A percentile compares a stretch with the other conserved stretches of the same genome.
Evolutionary conservation across 768 basidiomycete species (phyloP).

Genomic region (Psilocybe azurescens): DNA sequence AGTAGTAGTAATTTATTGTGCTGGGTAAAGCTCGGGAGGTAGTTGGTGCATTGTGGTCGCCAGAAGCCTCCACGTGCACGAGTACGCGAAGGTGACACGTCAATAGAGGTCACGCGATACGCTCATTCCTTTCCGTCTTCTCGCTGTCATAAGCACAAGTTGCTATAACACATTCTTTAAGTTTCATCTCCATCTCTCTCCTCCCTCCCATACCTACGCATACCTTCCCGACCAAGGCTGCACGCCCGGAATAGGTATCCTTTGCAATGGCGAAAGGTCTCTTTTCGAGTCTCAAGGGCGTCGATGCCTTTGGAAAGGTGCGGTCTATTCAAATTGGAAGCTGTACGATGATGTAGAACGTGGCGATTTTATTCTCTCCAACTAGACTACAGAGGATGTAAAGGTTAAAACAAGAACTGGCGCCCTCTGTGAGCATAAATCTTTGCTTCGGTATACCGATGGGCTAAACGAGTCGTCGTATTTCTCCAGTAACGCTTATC

Average conservation of each 20-base stretch:
- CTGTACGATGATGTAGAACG: constrained; percentile 18
- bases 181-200: constrained; percentile 29
- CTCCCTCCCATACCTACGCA: neutral
- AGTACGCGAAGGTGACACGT: constrained; percentile 40
- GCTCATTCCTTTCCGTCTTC: constrained; percentile 18
- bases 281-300: constrained; percentile 80
- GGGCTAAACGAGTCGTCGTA: constrained; percentile 10
- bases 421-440: constrained; percentile 71
- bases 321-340: constrained; percentile 24
- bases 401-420: constrained; percentile 98
- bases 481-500: constrained; percentile 80
- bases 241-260: constrained; percentile 40
- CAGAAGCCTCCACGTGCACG: constrained; percentile 30
- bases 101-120: constrained; percentile 38
- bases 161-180: constrained; percentile 24
- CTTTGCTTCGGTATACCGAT: neutral
- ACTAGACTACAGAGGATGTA: constrained; percentile 97
- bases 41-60: neutral
- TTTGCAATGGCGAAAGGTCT: constrained; percentile 77
- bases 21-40: constrained; percentile 34
- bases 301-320: constrained; percentile 99
- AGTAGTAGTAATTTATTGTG: constrained; percentile 19
- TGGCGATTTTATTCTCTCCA: constrained; percentile 20
- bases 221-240: constrained; percentile 32
- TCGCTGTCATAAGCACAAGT: constrained; percentile 25